These are phyloP conservation scores for Peronospora tabacina DNA, from an alignment of 352 stramenopile genomes.

Conservation along the genomic window DNA sequence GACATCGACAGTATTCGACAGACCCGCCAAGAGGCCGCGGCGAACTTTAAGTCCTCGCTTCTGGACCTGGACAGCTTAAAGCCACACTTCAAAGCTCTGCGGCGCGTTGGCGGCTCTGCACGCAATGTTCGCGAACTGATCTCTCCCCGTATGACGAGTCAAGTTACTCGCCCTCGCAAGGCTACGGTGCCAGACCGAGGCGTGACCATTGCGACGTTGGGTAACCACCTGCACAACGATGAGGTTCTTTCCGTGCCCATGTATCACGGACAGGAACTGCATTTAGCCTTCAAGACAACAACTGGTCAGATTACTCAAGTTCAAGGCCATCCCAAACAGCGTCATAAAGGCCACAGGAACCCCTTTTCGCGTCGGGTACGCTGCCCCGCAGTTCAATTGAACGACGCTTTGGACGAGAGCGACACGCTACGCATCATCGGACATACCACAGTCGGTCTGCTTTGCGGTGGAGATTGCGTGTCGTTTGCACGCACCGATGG, in stretches of 20 bases:
- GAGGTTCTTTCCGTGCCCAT: slow-evolving; percentile 26
- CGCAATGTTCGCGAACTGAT: slow-evolving; percentile 44
- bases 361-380: slow-evolving; percentile 49
- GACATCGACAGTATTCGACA: slow-evolving; percentile 36
- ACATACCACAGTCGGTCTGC: slow-evolving; percentile 44
- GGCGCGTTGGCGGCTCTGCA: slow-evolving; percentile 14
- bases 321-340: slow-evolving; percentile 35
- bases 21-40: slow-evolving; percentile 25
- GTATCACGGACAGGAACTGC: slow-evolving; percentile 48
- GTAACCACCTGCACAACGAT: slow-evolving; percentile 1
- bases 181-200: slow-evolving; percentile 17
- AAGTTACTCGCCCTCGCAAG: slow-evolving; percentile 28
- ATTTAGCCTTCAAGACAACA: slow-evolving; percentile 46
- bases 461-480: slow-evolving; percentile 53
- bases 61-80: slow-evolving; percentile 17
- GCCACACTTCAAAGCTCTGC: slow-evolving; percentile 24
- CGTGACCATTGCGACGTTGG: not conserved
- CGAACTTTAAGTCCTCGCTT: slow-evolving; percentile 38
- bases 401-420: slow-evolving; percentile 29
- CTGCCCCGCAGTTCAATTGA: slow-evolving; percentile 30
- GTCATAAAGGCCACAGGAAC: slow-evolving; percentile 25
- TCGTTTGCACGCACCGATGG: slow-evolving; percentile 52
- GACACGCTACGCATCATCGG: slow-evolving; percentile 52
- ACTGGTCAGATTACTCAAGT: slow-evolving; percentile 38
- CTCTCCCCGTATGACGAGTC: slow-evolving; percentile 41